Percentiles rank a stretch among this genome's conserved stretches.
Evolutionary conservation across 2,329 filamentous ascomycete genomes (phyloP).

Genomic region (Monilinia laxa): DNA sequence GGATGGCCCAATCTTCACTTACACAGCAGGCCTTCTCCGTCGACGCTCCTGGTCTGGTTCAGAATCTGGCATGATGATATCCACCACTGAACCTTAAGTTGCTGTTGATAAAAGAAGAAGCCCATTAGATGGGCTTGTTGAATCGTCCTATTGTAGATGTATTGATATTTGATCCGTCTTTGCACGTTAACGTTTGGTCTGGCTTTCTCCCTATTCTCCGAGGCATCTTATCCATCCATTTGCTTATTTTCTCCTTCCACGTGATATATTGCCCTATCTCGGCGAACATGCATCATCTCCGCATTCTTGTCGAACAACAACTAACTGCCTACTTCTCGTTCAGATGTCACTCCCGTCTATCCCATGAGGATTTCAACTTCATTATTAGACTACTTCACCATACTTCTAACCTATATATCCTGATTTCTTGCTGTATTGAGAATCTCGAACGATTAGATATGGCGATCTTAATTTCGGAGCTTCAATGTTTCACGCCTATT

Average conservation of each 20-base stretch:
- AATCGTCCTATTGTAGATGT: not conserved
- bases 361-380: too few relatives aligned
- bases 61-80: not conserved
- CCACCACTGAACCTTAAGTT: not conserved
- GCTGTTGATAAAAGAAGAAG: not conserved
- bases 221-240: not conserved
- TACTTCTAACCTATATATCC: too few relatives aligned
- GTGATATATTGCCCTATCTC: not conserved
- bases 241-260: not conserved
- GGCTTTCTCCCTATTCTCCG: conserved; percentile 6
- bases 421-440: too few relatives aligned
- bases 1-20: conserved; percentile 32
- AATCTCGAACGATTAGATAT: too few relatives aligned
- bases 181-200: conserved; percentile 5
- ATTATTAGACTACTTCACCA: too few relatives aligned
- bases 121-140: not conserved
- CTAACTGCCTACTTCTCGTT: too few relatives aligned
- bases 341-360: not conserved
- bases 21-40: conserved; percentile 48
- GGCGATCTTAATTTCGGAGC: too few relatives aligned
- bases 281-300: not conserved
- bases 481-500: too few relatives aligned
- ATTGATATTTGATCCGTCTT: not conserved
- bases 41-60: conserved; percentile 39
- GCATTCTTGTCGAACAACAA: not conserved